A percentile compares a stretch with the other conserved stretches of the same genome.
phyloP scores from a whole-genome alignment of 495 filamentous ascomycete genomes.

The Penicillium malachiteum region DNA sequence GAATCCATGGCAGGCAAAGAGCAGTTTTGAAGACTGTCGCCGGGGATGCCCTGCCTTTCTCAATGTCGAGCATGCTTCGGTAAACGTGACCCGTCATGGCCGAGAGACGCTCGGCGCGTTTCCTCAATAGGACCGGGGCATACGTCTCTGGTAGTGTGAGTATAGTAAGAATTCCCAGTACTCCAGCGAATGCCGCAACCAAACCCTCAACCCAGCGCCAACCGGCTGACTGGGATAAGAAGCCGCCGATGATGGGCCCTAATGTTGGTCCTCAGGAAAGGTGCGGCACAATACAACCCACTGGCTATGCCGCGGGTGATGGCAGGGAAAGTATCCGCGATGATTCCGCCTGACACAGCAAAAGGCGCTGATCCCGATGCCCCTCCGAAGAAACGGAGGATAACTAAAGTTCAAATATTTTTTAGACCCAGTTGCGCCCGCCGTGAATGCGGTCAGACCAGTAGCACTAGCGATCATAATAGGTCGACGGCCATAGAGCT shows the following conservation, averaged over 20 bases:
- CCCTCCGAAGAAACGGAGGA: conserved; percentile 67
- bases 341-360: conserved; percentile 63
- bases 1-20: too few species aligned
- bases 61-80: too few species aligned
- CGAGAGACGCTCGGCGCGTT: too few species aligned
- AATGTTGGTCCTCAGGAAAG: conserved; percentile 40
- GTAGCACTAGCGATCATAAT: conserved; percentile 58
- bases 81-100: too few species aligned
- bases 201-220: conserved; percentile 3
- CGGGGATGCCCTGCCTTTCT: too few species aligned
- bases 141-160: background rate
- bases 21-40: too few species aligned
- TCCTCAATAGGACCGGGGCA: too few species aligned
- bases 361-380: conserved; percentile 63
- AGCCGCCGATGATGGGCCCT: background rate
- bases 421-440: conserved; percentile 52
- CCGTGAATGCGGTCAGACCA: conserved; percentile 59
- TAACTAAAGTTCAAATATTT: conserved; percentile 57
- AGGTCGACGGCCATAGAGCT: conserved; percentile 57
- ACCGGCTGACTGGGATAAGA: background rate
- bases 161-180: conserved; percentile 1
- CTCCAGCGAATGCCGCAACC: background rate
- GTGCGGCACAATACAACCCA: conserved; percentile 54
- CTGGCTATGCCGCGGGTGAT: conserved; percentile 55
- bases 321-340: conserved; percentile 63